Conservation (phyloP, 495 filamentous ascomycete species). For the Penicillium ochrochloron region DNA sequence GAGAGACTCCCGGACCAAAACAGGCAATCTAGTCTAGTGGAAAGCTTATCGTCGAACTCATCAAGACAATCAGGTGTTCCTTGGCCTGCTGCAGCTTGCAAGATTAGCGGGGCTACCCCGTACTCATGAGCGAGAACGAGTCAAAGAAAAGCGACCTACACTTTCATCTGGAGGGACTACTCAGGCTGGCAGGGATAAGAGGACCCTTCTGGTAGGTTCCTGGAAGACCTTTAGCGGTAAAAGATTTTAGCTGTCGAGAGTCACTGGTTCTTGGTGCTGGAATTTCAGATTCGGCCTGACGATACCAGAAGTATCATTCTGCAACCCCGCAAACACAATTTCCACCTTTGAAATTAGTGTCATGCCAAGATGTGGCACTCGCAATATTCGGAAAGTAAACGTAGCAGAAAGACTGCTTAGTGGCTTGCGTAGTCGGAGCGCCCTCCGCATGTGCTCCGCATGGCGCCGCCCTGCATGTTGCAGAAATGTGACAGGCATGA, state of each 20-base stretch:
- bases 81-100: background rate
- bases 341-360: constrained; percentile 5
- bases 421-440: constrained; percentile 15
- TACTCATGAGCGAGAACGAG: background rate
- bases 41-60: background rate
- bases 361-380: background rate
- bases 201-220: background rate
- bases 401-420: background rate
- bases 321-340: constrained; percentile 4
- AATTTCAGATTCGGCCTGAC: background rate
- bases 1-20: constrained; percentile 10
- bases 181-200: background rate
- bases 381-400: constrained; percentile 1
- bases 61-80: background rate
- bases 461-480: constrained; percentile 13
- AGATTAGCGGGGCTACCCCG: constrained; percentile 8
- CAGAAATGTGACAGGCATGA: constrained; percentile 14
- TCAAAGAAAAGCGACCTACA: background rate
- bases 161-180: background rate
- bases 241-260: background rate
- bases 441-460: constrained; percentile 13
- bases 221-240: background rate
- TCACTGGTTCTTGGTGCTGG: background rate
- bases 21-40: constrained; percentile 10
- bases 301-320: constrained; percentile 1